These are phyloP conservation scores for Podaxis carcinomalis DNA, from an alignment of 768 basidiomycete genomes.

Conservation along the genomic window DNA sequence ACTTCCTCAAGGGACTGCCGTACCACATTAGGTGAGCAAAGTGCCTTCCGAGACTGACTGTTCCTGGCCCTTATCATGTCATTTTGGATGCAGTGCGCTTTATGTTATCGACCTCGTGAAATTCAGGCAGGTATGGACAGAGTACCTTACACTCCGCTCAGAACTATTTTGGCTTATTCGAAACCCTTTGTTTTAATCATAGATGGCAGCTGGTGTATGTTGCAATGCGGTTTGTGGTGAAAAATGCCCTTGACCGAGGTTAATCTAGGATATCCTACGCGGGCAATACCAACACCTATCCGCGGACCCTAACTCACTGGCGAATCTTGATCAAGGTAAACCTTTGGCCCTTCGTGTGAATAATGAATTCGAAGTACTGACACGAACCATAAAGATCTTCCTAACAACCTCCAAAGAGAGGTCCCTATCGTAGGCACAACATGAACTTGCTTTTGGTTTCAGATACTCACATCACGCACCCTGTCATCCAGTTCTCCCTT, in stretches of 20 bases:
- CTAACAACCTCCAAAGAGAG: slow-evolving; percentile 88
- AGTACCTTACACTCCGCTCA: neutral
- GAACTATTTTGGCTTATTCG: slow-evolving; percentile 12
- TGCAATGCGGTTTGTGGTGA: neutral
- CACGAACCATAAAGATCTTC: slow-evolving; percentile 60
- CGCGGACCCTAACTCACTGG: slow-evolving; percentile 89
- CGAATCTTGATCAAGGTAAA: slow-evolving; percentile 90
- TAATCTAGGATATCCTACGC: slow-evolving; percentile 72
- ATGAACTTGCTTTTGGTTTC: neutral
- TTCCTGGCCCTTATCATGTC: neutral
- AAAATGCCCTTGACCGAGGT: neutral
- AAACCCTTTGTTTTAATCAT: neutral
- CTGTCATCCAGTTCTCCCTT: slow-evolving; percentile 63
- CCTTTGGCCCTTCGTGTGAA: neutral
- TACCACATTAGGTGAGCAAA: slow-evolving; percentile 88
- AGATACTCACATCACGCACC: neutral
- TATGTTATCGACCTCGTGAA: slow-evolving; percentile 95
- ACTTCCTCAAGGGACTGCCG: slow-evolving; percentile 75
- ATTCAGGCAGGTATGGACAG: slow-evolving; percentile 72
- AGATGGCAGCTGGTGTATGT: slow-evolving; percentile 51
- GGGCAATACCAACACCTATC: slow-evolving; percentile 93
- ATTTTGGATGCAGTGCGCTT: slow-evolving; percentile 57
- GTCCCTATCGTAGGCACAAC: slow-evolving; percentile 80
- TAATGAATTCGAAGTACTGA: neutral
- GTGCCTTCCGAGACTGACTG: neutral